Percentiles rank a stretch among this genome's conserved stretches.
These are phyloP conservation scores for Zoysia matrella DNA, from an alignment of 202 grass and related monocot species.

Conservation along the genomic window DNA sequence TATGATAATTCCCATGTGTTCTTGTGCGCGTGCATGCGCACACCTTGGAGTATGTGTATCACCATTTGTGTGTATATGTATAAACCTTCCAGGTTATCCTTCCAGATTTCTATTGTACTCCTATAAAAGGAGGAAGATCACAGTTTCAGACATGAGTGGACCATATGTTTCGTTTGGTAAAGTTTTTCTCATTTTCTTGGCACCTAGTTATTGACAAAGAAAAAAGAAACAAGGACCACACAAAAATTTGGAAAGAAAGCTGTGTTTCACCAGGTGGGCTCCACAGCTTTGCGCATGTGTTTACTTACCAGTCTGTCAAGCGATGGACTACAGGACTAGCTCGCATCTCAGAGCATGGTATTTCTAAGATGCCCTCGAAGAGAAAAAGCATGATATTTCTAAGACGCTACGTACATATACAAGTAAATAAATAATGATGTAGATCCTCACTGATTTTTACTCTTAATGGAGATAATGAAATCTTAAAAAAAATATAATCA, in stretches of 20 bases:
- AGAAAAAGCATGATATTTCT: neutral
- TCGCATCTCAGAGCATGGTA: slow-evolving; percentile 7
- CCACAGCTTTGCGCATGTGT: slow-evolving; percentile 24
- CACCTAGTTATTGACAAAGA: no score
- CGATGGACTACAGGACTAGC: slow-evolving; percentile 25
- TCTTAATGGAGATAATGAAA: neutral
- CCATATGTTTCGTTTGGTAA: neutral
- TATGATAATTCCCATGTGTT: neutral
- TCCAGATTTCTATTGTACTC: no score
- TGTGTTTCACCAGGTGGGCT: slow-evolving; percentile 8
- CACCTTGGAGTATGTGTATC: slow-evolving; percentile 6
- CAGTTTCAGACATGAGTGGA: neutral
- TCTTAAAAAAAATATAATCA: neutral
- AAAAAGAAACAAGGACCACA: no score
- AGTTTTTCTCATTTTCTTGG: neutral
- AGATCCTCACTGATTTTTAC: slow-evolving; percentile 1
- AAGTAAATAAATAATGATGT: neutral
- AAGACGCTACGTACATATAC: neutral
- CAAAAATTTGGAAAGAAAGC: slow-evolving; percentile 3
- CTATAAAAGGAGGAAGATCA: neutral
- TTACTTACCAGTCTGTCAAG: slow-evolving; percentile 50
- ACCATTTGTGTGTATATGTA: no score
- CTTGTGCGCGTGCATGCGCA: neutral
- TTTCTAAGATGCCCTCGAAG: neutral
- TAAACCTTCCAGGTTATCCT: no score